Conservation (phyloP, 805 yeast species). For the Martiniozyma abietophila region DNA sequence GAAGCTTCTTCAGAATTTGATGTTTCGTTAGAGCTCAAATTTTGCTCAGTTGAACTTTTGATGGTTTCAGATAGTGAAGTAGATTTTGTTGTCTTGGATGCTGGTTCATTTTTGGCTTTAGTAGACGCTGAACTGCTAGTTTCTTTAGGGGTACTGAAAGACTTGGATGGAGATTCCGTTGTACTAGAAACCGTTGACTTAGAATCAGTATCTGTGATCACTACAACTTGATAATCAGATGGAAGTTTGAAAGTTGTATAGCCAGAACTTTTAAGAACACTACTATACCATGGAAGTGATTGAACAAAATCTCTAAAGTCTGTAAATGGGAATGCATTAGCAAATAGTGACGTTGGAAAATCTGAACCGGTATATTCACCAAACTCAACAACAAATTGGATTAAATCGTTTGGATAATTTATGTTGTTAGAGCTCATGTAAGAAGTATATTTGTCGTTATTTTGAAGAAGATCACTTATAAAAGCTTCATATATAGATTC, state of each 20-base stretch:
- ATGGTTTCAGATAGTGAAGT: background rate
- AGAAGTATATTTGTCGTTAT: background rate
- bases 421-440: slow-evolving; percentile 22
- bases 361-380: slow-evolving; percentile 6
- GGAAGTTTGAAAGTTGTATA: slow-evolving; percentile 23
- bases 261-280: slow-evolving; percentile 19
- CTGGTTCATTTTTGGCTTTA: background rate
- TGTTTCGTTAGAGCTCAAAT: too few species aligned
- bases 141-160: background rate
- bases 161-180: background rate
- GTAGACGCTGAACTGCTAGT: background rate
- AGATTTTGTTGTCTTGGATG: background rate
- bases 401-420: slow-evolving; percentile 24
- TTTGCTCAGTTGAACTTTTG: too few species aligned
- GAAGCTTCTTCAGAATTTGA: too few species aligned
- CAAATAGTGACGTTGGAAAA: slow-evolving; percentile 20
- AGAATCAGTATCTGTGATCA: slow-evolving; percentile 5
- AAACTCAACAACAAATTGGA: slow-evolving; percentile 23
- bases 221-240: slow-evolving; percentile 19
- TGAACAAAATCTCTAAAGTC: slow-evolving; percentile 24
- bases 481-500: slow-evolving; percentile 14
- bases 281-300: slow-evolving; percentile 28
- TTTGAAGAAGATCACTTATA: slow-evolving; percentile 22
- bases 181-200: background rate
- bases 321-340: slow-evolving; percentile 25